Base-by-base conservation (phyloP, 2,329 filamentous ascomycete species). In the Furcasterigmium sp. region DNA sequence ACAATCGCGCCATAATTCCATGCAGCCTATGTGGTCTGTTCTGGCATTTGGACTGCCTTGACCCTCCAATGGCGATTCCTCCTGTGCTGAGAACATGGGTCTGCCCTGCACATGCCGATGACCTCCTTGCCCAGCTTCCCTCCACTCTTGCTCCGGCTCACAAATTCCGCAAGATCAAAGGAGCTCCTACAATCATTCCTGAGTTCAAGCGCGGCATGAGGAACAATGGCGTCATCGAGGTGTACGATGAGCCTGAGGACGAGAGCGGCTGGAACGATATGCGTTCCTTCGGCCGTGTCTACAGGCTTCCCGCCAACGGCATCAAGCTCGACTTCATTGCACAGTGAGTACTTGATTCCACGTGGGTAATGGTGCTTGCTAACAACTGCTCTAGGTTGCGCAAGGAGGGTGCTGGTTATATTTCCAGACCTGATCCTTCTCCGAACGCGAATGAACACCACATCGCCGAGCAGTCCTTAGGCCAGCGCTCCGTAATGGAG, bases 31-130 rank as follows among this genome's bases (percentile, higher is more conserved):
- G 91, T 64, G 73, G 79, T 11, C 75, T 88, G 26, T 77, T 84
- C 57, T 98, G 91, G 86, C 93, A 98, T 67, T 72, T 95, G 41
- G 91, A 97, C 63, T 98, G 93, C 64, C 70, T 95, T 14, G 84
- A 94, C 58, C 87, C 89, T 21, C 91, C 91, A 26, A 68, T 91
- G 57, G 82, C 90, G 26, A 81, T 86, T 43, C 86, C 89, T 30
- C 91, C 91, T 10, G 76, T 82, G 40, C 73, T 84, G 41, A 81
- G 84, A 56, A 85, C 82, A 43, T 98, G 90, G 88, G 85, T 82
- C 63, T 98, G 93, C 59, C 91, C 91, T 39, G 82, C 86, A 50
- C 93, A 98, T 60, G 73, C 85, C 34, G 87, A 93, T 42, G 83
- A 91, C 49, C 75, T 91, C 44, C 72, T 95, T 45, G 68, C 67